Percentiles rank a stretch among this genome's conserved stretches.
phyloP scores from a whole-genome alignment of 768 basidiomycete species.

The Phlebiopsis gigantea region DNA sequence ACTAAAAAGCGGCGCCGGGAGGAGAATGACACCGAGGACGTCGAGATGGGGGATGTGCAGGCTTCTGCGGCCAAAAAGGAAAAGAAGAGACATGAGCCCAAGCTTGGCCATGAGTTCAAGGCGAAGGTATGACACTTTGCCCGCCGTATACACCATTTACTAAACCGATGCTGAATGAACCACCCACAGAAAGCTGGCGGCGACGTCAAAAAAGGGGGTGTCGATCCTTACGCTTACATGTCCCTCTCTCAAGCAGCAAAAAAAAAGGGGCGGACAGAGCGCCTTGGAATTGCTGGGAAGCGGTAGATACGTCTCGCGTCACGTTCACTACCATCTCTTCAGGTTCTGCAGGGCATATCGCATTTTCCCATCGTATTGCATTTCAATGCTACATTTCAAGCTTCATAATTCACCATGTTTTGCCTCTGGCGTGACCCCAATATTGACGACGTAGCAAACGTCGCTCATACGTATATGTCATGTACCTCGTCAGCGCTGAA shows the following conservation, averaged over 20 bases:
- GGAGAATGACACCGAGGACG: conserved; percentile 48
- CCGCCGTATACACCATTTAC: no score
- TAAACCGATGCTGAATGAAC: conserved; percentile 1
- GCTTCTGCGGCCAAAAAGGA: conserved; percentile 36
- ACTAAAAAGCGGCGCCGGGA: conserved; percentile 87
- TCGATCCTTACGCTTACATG: conserved; percentile 93
- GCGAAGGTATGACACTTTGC: conserved; percentile 68
- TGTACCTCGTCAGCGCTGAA: background rate
- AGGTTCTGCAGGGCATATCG: background rate
- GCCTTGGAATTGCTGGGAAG: conserved; percentile 61
- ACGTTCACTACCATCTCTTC: background rate
- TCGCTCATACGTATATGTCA: background rate
- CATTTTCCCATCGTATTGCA: background rate
- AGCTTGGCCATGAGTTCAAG: conserved; percentile 86
- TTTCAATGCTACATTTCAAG: background rate
- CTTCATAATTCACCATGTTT: background rate
- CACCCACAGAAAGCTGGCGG: conserved; percentile 81
- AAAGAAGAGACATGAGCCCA: conserved; percentile 48
- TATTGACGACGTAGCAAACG: background rate
- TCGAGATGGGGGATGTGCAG: conserved; percentile 75
- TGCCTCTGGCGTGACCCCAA: background rate
- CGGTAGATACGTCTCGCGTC: conserved; percentile 27
- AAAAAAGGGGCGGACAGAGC: conserved; percentile 41
- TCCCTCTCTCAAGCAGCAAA: conserved; percentile 80
- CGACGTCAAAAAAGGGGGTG: conserved; percentile 80